These are phyloP conservation scores for Dactylellina haptotyla DNA, from an alignment of 2,329 filamentous ascomycete species.

Conservation along the genomic window DNA sequence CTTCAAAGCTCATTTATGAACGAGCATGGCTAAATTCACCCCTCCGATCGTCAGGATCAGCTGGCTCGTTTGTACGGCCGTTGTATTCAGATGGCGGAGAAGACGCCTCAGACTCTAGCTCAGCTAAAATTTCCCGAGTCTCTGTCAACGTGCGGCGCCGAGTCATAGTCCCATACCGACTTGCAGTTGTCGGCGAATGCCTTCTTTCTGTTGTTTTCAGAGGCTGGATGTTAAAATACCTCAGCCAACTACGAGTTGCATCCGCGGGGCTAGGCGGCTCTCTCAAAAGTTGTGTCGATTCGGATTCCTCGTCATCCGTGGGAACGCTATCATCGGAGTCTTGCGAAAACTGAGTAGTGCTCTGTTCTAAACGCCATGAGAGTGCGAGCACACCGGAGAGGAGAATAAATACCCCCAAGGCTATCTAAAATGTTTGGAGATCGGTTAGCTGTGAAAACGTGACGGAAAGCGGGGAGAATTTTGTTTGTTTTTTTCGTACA, in stretches of 20 bases:
- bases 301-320: slow-evolving; percentile 19
- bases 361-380: slow-evolving; percentile 78
- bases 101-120: slow-evolving; percentile 39
- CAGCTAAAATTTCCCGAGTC: slow-evolving; percentile 44
- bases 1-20: background rate
- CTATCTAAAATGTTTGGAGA: slow-evolving; percentile 66
- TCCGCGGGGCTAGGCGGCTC: slow-evolving; percentile 16
- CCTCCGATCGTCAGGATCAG: background rate
- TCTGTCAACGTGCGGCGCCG: slow-evolving; percentile 45
- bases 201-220: slow-evolving; percentile 13
- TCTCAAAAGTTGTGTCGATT: slow-evolving; percentile 26
- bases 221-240: slow-evolving; percentile 28
- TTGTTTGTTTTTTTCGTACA: slow-evolving; percentile 54
- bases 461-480: background rate
- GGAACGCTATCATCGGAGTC: slow-evolving; percentile 69
- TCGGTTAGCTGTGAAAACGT: background rate
- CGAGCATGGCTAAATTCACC: too few relatives aligned
- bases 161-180: slow-evolving; percentile 31
- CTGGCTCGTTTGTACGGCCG: background rate
- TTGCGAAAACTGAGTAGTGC: slow-evolving; percentile 75
- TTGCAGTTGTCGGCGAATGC: slow-evolving; percentile 17
- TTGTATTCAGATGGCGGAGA: slow-evolving; percentile 8
- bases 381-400: slow-evolving; percentile 88
- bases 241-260: slow-evolving; percentile 21
- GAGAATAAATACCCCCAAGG: slow-evolving; percentile 85